These are phyloP conservation scores for Chiua sp. DNA, from an alignment of 1,284 basidiomycete genomes.

Conservation along the genomic window DNA sequence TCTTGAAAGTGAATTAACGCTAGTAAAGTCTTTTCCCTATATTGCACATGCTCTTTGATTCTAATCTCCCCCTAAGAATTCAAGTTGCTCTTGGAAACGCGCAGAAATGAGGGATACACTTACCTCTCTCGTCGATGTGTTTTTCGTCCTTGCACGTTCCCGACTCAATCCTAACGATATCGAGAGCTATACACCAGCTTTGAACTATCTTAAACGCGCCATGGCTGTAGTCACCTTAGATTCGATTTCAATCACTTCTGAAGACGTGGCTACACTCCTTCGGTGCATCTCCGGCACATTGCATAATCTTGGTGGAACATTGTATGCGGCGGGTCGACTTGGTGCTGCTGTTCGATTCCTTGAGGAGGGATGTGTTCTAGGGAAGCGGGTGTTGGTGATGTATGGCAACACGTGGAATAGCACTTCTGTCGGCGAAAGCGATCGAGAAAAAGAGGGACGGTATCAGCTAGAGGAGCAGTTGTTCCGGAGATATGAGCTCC, in stretches of 20 bases:
- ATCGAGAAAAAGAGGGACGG: constrained; percentile 57
- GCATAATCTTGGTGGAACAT: constrained; percentile 64
- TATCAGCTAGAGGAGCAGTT: constrained; percentile 64
- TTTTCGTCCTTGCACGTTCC: constrained; percentile 63
- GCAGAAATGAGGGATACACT: constrained; percentile 41
- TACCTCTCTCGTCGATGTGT: constrained; percentile 61
- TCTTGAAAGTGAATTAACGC: constrained; percentile 26
- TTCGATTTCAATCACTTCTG: neutral
- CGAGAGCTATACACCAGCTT: constrained; percentile 54
- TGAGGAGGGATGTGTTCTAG: constrained; percentile 61
- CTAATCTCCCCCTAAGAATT: constrained; percentile 27
- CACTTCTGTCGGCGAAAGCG: constrained; percentile 21
- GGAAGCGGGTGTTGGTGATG: constrained; percentile 49
- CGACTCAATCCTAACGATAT: constrained; percentile 50
- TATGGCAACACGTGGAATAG: neutral
- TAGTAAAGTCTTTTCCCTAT: constrained; percentile 29
- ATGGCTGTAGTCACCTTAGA: constrained; percentile 37
- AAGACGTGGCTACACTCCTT: constrained; percentile 56
- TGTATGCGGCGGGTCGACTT: constrained; percentile 66
- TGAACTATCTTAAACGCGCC: constrained; percentile 55
- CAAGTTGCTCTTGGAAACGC: constrained; percentile 14
- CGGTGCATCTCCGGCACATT: constrained; percentile 73
- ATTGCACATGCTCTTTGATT: neutral
- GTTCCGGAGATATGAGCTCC: constrained; percentile 76
- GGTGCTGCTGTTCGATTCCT: constrained; percentile 71